Conservation (phyloP, 2,329 filamentous ascomycete genomes). For the Aspergillus sp. region DNA sequence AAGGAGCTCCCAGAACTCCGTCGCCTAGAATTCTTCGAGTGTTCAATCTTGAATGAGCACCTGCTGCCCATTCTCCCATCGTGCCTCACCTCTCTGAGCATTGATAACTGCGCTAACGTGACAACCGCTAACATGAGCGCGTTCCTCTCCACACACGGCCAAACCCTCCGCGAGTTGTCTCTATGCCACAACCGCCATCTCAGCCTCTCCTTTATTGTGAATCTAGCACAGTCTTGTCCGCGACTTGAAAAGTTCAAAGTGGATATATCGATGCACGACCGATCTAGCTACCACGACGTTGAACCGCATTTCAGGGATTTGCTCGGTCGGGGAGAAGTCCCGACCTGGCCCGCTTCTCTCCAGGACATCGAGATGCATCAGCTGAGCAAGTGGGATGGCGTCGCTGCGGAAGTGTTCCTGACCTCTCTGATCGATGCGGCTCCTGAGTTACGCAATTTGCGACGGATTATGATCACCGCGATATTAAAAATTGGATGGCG, state of each 20-base stretch:
- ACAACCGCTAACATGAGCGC: constrained; percentile 62
- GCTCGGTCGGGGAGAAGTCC: constrained; percentile 58
- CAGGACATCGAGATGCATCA: constrained; percentile 72
- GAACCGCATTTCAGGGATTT: constrained; percentile 72
- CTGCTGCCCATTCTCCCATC: constrained; percentile 69
- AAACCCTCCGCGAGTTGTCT: constrained; percentile 63
- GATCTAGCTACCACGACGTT: constrained; percentile 65
- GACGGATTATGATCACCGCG: constrained; percentile 69
- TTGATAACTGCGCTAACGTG: constrained; percentile 78
- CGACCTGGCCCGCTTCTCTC: constrained; percentile 74
- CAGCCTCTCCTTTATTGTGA: constrained; percentile 69
- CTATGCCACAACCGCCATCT: constrained; percentile 79
- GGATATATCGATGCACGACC: constrained; percentile 76
- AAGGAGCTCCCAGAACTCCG: constrained; percentile 62
- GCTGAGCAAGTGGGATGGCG: constrained; percentile 70
- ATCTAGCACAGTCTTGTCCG: constrained; percentile 67
- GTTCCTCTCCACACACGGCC: constrained; percentile 68
- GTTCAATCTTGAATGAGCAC: constrained; percentile 65
- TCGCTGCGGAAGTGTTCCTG: constrained; percentile 74
- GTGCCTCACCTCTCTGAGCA: constrained; percentile 64
- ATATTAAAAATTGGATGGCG: constrained; percentile 80
- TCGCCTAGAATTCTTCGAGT: constrained; percentile 72
- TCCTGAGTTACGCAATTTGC: constrained; percentile 62
- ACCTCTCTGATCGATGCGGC: constrained; percentile 74
- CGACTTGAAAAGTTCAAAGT: constrained; percentile 68